These are phyloP conservation scores for Globisporangium paroecandrum DNA, from an alignment of 352 stramenopile genomes.

Conservation along the genomic window DNA sequence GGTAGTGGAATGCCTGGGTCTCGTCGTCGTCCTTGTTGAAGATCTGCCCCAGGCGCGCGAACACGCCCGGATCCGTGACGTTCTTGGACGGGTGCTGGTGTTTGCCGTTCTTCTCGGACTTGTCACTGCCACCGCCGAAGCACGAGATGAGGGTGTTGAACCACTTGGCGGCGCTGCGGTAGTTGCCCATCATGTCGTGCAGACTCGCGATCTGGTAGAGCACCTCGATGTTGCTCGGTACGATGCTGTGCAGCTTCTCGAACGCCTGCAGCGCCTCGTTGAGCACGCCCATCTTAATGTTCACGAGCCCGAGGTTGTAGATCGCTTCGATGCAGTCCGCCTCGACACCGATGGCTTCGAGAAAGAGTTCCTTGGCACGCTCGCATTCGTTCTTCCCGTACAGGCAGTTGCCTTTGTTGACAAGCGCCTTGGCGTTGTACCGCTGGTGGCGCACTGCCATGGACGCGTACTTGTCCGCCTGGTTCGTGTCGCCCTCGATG, in stretches of 20 bases:
- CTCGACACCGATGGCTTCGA: slow-evolving; percentile 94
- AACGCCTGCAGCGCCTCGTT: slow-evolving; percentile 94
- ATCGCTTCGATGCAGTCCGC: slow-evolving; percentile 94
- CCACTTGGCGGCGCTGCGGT: slow-evolving; percentile 89
- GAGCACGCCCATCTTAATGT: slow-evolving; percentile 86
- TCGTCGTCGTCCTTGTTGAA: slow-evolving; percentile 93
- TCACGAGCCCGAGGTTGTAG: slow-evolving; percentile 94
- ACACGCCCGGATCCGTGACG: slow-evolving; percentile 69
- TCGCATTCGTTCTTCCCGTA: slow-evolving; percentile 93
- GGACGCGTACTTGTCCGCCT: slow-evolving; percentile 91
- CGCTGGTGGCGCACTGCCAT: slow-evolving; percentile 91
- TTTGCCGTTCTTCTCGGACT: slow-evolving; percentile 37
- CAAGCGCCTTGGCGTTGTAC: slow-evolving; percentile 96
- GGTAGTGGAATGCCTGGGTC: slow-evolving; percentile 94
- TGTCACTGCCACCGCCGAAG: slow-evolving; percentile 81
- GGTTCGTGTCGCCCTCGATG: slow-evolving; percentile 88
- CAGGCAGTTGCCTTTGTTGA: slow-evolving; percentile 98
- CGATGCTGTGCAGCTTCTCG: slow-evolving; percentile 95
- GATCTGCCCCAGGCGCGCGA: slow-evolving; percentile 91
- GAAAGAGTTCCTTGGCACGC: slow-evolving; percentile 93
- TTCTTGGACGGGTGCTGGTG: slow-evolving; percentile 44
- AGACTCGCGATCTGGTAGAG: slow-evolving; percentile 96
- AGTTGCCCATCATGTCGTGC: slow-evolving; percentile 91
- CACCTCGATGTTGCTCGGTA: slow-evolving; percentile 89
- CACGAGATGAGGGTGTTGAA: slow-evolving; percentile 93